Conservation (phyloP, 169 alveolate species). For the Cryptosporidium andersoni region DNA sequence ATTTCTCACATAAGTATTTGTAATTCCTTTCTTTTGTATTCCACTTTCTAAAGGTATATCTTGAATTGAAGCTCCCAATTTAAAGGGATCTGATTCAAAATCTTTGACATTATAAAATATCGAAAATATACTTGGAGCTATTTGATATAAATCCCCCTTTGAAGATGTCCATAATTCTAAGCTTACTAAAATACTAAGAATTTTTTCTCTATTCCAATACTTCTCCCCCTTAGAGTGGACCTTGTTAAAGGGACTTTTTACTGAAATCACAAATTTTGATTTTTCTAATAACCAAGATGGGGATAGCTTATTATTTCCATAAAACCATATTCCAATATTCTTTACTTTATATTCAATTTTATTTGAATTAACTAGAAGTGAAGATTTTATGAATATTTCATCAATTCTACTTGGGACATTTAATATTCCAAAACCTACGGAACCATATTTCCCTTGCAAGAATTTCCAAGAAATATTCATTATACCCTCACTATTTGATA, state of each 20-base stretch:
- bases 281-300: constrained; percentile 53
- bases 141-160: constrained; percentile 11
- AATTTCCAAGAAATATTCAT: constrained; percentile 26
- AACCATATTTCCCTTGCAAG: constrained; percentile 58
- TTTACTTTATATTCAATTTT: constrained; percentile 20
- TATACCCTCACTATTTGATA: not conserved
- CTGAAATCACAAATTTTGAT: not conserved
- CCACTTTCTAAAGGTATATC: not conserved
- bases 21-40: constrained; percentile 7
- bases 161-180: constrained; percentile 9
- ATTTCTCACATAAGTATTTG: too few species aligned
- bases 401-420: not conserved
- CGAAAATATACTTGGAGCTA: constrained; percentile 45
- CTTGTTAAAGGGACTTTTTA: constrained; percentile 57
- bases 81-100: not conserved
- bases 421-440: constrained; percentile 42
- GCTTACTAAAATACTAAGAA: constrained; percentile 16
- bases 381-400: constrained; percentile 33
- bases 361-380: not conserved
- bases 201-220: constrained; percentile 57
- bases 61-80: constrained; percentile 4
- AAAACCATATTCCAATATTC: constrained; percentile 51
- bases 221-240: constrained; percentile 38
- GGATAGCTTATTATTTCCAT: constrained; percentile 6
- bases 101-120: constrained; percentile 10